phyloP scores from a whole-genome alignment of 1,139 yeast species.

The Ashbya aceris region DNA sequence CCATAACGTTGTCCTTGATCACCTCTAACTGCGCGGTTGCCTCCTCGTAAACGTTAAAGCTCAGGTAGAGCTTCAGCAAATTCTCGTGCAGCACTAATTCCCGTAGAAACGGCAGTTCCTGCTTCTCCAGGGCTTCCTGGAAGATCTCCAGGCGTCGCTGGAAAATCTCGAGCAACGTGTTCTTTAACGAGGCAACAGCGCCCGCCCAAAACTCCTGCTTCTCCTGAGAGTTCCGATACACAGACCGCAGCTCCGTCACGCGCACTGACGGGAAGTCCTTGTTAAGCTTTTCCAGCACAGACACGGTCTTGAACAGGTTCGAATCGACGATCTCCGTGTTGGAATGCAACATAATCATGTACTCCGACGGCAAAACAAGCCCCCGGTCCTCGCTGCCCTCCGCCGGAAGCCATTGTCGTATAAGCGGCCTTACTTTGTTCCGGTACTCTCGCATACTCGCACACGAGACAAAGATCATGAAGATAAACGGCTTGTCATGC shows the following conservation, averaged over 20 bases:
- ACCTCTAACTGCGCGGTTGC: conserved; percentile 17
- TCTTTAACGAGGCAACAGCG: conserved; percentile 18
- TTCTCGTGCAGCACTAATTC: conserved; percentile 19
- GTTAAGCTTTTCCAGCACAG: conserved; percentile 24
- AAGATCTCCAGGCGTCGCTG: conserved; percentile 15
- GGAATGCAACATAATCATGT: conserved; percentile 24
- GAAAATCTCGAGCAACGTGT: conserved; percentile 18
- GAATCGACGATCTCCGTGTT: conserved; percentile 26
- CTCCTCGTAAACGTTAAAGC: conserved; percentile 21
- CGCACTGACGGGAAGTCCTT: conserved; percentile 27
- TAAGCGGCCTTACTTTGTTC: conserved; percentile 67
- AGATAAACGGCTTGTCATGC: conserved; percentile 43
- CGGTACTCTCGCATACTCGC: conserved; percentile 67
- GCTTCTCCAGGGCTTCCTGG: conserved; percentile 7
- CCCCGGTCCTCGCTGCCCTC: conserved; percentile 19
- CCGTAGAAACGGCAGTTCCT: conserved; percentile 6
- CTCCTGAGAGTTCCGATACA: conserved; percentile 26
- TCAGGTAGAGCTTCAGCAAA: conserved; percentile 18
- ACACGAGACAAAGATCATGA: conserved; percentile 60
- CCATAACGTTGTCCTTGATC: conserved; percentile 11
- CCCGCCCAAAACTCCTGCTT: conserved; percentile 25
- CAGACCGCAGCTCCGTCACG: conserved; percentile 25
- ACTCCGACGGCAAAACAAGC: conserved; percentile 11
- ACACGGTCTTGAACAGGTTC: conserved; percentile 25
- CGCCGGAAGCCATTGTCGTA: conserved; percentile 69